A percentile compares a stretch with the other conserved stretches of the same genome.
These are phyloP conservation scores for Cyclotella atomus DNA, from an alignment of 108 stramenopile genomes.

Conservation along the genomic window DNA sequence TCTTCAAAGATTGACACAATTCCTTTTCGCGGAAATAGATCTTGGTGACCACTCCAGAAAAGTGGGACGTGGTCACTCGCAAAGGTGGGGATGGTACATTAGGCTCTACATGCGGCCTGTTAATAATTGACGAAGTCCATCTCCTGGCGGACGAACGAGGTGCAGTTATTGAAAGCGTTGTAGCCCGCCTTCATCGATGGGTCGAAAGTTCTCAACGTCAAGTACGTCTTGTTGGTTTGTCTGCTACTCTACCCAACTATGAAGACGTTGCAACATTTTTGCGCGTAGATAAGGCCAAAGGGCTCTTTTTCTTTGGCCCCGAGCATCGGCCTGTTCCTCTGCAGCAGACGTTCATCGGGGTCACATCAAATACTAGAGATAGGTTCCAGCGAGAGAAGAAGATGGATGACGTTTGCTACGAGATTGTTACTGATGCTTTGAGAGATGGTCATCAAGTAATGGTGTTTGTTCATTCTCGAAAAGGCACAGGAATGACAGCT, in stretches of 20 bases:
- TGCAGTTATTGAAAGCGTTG: constrained; percentile 98
- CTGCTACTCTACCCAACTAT: constrained; percentile 98
- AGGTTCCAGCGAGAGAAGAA: constrained; percentile 70
- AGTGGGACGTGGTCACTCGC: constrained; percentile 86
- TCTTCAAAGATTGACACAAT: too few relatives aligned
- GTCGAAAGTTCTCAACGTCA: constrained; percentile 94
- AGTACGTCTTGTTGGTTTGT: constrained; percentile 97
- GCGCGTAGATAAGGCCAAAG: constrained; percentile 79
- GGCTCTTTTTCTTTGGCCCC: constrained; percentile 96
- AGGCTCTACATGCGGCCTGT: constrained; percentile 89
- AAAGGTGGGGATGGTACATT: constrained; percentile 92
- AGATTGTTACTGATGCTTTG: constrained; percentile 88
- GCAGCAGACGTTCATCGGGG: constrained; percentile 96
- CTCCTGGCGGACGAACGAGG: constrained; percentile 98
- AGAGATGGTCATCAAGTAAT: constrained; percentile 96
- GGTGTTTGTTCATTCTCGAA: constrained; percentile 99
- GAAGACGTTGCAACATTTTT: constrained; percentile 88
- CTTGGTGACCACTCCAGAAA: constrained; percentile 86
- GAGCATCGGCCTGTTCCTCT: constrained; percentile 98
- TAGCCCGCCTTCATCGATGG: constrained; percentile 93
- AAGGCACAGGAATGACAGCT: constrained; percentile 94
- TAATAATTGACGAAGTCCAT: constrained; percentile 98
- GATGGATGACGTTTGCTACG: constrained; percentile 95
- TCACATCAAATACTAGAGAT: constrained; percentile 78
- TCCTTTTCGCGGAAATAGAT: too few relatives aligned